Percentiles rank a stretch among this genome's conserved stretches.
Evolutionary conservation across 108 stramenopile genomes (phyloP).

Genomic region (Aurantiochytrium sp.): DNA sequence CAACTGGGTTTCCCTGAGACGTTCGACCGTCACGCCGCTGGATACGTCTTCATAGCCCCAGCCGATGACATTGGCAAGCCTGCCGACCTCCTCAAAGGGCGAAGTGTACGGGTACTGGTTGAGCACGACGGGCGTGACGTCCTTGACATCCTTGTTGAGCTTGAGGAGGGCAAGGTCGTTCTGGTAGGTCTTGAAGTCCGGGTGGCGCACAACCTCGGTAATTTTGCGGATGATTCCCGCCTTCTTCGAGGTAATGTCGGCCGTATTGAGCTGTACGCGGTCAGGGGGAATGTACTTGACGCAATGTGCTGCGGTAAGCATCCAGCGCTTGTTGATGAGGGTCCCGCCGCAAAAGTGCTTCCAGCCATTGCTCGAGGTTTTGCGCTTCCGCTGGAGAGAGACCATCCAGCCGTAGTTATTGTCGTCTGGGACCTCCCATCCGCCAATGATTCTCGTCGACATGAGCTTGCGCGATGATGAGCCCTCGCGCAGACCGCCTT

Average conservation of each 20-base stretch:
- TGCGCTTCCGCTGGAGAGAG: not conserved
- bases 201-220: not conserved
- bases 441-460: not conserved
- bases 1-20: not conserved
- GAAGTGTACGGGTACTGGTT: not conserved
- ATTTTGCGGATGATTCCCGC: not conserved
- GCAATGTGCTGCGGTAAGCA: conserved; percentile 7
- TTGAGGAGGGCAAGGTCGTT: not conserved
- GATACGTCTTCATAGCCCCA: not conserved
- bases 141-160: not conserved
- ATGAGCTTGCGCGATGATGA: not conserved
- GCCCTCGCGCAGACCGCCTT: too few species aligned
- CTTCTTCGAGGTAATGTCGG: not conserved
- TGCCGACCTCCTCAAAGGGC: not conserved
- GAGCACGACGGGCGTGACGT: not conserved
- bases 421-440: not conserved
- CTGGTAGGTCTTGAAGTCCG: not conserved
- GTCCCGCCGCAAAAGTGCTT: not conserved
- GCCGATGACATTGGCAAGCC: not conserved
- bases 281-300: not conserved
- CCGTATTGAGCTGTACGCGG: not conserved
- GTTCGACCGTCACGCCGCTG: not conserved
- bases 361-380: not conserved
- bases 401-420: not conserved
- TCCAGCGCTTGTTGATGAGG: not conserved